Evolutionary conservation across 75 land plant species (phyloP), one percentile per base, ranked within the genome.

Genomic region (Sequoiadendron giganteum): DNA sequence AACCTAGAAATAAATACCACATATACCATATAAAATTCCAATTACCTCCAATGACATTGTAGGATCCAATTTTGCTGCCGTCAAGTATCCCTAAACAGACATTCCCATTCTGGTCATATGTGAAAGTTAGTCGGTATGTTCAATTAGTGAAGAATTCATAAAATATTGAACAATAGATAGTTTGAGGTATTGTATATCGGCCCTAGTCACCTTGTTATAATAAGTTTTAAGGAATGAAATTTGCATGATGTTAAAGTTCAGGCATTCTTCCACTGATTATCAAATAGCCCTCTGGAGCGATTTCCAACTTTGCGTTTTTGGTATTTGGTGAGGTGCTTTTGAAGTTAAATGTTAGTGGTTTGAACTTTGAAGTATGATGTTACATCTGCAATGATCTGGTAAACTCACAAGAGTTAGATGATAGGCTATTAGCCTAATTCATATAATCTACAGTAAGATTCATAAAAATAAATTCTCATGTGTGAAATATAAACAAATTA

Each of bases 231-330:
- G n/a, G 16, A 25, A 75, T 32, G 38, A 34, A 75, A 13, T 11
- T 8, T 40, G 47, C 2, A 82, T 28, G 30, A 82, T 82, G 52
- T 82, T 85, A 79, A 32, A 85, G 10, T 21, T 45, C 45, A 40
- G 10, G 54, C 38, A 56, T 77, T 54, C 93, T 91, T 96, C 96
- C 99, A 21, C 91, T 92, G 88, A 93, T 88, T 40, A 97, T 93
- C n/a, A 97, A 92, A 85, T 97, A 97, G 36, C 91, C 91, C 85
- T 97, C 95, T 21, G 97, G 95, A 3, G 90, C 75, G 1, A 97
- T 75, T 55, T 94, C 94, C 70, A 94, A 55, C 85, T 52, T 58
- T 4, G 86, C 81, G 54, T 86, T 90, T 87, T 79, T 90, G n/a
- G 80, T 40, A 61, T 80, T 55, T 85, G 88, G 87, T 83, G 88